Conservation (phyloP, 306 rosid species). For the Trichosanthes truncata region DNA sequence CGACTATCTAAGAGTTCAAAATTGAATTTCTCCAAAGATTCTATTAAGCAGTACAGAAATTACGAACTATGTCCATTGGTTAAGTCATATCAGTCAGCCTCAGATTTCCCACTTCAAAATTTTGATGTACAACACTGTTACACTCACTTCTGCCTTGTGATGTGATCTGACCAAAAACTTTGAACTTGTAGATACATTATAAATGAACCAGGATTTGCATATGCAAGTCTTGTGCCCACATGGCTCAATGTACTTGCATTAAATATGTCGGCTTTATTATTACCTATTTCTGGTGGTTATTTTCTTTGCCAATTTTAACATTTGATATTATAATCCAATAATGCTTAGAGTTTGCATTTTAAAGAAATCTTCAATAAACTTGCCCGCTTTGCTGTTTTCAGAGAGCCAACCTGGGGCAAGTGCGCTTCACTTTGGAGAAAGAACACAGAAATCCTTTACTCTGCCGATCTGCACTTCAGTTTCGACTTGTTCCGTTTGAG, state of each 20-base stretch:
- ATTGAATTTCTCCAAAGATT: neutral
- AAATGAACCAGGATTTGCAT: neutral
- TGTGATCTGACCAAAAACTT: neutral
- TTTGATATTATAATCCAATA: neutral
- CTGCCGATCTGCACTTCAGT: neutral
- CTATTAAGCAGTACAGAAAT: neutral
- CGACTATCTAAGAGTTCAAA: no score
- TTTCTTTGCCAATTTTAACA: neutral
- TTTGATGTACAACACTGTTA: neutral
- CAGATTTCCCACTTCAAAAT: neutral
- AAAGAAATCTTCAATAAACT: neutral
- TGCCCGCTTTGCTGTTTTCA: neutral
- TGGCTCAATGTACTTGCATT: neutral
- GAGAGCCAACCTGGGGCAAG: neutral
- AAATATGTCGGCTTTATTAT: neutral
- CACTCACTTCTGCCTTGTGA: neutral
- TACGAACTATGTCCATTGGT: neutral
- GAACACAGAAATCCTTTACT: neutral
- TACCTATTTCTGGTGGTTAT: neutral
- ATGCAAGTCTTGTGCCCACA: neutral
- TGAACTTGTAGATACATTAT: neutral
- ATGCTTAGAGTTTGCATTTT: neutral
- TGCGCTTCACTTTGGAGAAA: neutral
- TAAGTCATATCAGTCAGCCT: neutral
- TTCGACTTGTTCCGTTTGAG: neutral